Conservation (phyloP, 108 stramenopile species). For the Tribonema minus region DNA sequence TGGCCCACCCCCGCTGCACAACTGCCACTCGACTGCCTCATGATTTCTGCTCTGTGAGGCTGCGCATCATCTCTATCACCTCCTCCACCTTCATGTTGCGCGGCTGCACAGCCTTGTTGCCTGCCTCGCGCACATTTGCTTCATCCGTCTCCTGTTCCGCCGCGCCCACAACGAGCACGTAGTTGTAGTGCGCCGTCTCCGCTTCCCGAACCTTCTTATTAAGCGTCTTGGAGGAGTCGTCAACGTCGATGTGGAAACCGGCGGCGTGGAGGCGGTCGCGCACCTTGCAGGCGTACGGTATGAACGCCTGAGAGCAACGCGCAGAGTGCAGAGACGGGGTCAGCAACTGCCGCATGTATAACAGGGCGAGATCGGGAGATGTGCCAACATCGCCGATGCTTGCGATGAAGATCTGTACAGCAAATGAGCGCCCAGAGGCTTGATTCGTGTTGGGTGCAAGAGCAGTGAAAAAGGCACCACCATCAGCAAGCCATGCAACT, state of each 20-base stretch:
- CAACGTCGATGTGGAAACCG: constrained; percentile 90
- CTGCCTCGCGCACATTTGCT: constrained; percentile 86
- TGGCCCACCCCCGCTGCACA: too few species aligned
- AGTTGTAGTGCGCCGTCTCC: constrained; percentile 94
- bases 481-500: too few species aligned
- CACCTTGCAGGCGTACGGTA: constrained; percentile 43
- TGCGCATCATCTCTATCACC: constrained; percentile 63
- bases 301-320: neutral
- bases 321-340: neutral
- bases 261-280: constrained; percentile 74
- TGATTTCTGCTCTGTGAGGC: neutral
- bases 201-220: constrained; percentile 98
- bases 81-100: constrained; percentile 71
- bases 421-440: neutral
- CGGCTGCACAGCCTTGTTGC: constrained; percentile 70
- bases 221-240: constrained; percentile 81
- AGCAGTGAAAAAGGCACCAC: neutral
- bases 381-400: too few species aligned
- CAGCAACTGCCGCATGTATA: too few species aligned
- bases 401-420: neutral
- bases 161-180: constrained; percentile 93
- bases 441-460: neutral
- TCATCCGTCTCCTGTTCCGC: constrained; percentile 67
- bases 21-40: too few species aligned
- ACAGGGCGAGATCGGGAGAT: too few species aligned